Evolutionary conservation across 352 stramenopile genomes (phyloP), one percentile per base, ranked within the genome.

Genomic region (Pythium grandisporangium): DNA sequence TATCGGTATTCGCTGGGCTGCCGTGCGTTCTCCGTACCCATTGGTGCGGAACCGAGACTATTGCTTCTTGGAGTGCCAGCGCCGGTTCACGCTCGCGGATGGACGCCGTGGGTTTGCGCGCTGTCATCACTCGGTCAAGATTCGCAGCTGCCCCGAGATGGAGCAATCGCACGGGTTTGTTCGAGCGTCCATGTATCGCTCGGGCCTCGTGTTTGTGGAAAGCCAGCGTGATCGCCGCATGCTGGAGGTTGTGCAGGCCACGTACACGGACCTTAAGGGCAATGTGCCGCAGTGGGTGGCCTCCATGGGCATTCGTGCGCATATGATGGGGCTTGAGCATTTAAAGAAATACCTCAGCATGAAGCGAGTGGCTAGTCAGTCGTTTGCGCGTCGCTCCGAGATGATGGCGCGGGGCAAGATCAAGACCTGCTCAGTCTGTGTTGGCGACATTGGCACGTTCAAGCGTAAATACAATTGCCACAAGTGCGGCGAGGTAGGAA

Each of bases 91-190:
- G 25, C 58, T 86, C 2, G 42, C 66, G 0, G 67, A 86, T 40
- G 74, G 70, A 3, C 55, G 72, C 0, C 51, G 58, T 14, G 79
- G 79, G 14, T 92, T 87, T 38, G 71, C 63, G 32, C 71, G 75
- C 1, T 92, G 79, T 47, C 51, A 82, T 29, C 79, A 92, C 53
- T 90, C 76, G 22, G 78, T 92, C 41, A 92, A 88, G 53, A 90
- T 92, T 51, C 81, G 85, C 48, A 83, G 62, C 42, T 92, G 79
- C 14, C 73, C 73, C 0, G 71, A 88, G 34, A 83, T 92, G 68
- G 75, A 92, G 47, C 82, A 87, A 54, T 60, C 58, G 13, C 72
- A 88, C 36, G 70, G 71, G 4, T 90, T 83, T 35, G 74, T 92
- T 26, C 63, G 76, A 17, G 79, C 71, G 7, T 88, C 73, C 51